Evolutionary conservation across 768 basidiomycete species (phyloP), one percentile per base, ranked within the genome.

Genomic region (Leucocoprinus sp.): DNA sequence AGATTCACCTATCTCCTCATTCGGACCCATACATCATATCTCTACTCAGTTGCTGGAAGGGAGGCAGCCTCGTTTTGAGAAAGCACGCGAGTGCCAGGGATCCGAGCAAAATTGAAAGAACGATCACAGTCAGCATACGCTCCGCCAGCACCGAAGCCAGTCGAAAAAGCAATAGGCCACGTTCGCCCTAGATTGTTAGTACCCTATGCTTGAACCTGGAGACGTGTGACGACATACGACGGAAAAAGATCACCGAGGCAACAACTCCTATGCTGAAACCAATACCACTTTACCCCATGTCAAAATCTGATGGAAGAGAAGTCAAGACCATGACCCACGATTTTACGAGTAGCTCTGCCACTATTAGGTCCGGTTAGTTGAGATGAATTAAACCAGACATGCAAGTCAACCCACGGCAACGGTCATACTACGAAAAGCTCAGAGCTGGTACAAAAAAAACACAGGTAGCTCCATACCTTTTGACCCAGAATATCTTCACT

Each of bases 91-190:
- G 83, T 85, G 49, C 91, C 91, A 15, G 90, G 82, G 61, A 92
- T 76, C 56, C 90, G 76, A 38, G 91, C 84, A 15, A 89, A 85
- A 67, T 92, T 92, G 78, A 93, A 95, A 12, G 85, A 83, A 40
- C 90, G 79, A 67, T 95, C 88, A 65, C 91, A 93, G 73, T 93
- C 91, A 23, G 87, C 82, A 60, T 90, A 93, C 22, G 91, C 89
- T 42, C 80, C 79, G 34, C 91, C 91, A 31, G 81, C 74, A 26
- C 91, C 91, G 60, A 93, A 92, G 27, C 91, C 91, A 5, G 87
- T 86, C 12, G 84, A 71, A 45, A 93, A 75, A 23, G 86, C 80
- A 53, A 95, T 81, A 36, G 91, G 91, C 89, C 90, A 95, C 59
- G 85, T 84, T 48, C 92, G 86, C 71, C 91, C 91, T 93, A 59